Conservation (phyloP, 176 grass and related monocot genomes). For the Aegilops umbellulata region DNA sequence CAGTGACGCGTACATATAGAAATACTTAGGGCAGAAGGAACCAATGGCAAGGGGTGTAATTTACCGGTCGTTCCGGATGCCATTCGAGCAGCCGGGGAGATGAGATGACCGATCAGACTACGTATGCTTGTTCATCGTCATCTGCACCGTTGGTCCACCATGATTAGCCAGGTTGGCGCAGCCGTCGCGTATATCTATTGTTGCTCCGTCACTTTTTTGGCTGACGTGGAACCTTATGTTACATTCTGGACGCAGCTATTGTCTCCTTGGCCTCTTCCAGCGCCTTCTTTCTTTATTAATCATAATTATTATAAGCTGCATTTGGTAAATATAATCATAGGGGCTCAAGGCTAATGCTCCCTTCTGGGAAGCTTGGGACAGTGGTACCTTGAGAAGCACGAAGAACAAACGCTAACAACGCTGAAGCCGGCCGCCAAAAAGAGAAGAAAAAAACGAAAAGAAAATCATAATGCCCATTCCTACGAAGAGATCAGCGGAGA, state of each 20-base stretch:
- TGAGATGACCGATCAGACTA: neutral
- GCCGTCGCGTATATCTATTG: neutral
- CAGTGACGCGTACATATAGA: neutral
- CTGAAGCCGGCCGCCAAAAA: neutral
- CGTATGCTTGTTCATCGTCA: neutral
- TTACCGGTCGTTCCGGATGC: neutral
- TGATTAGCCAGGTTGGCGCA: neutral
- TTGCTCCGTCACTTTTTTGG: neutral
- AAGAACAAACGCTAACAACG: neutral
- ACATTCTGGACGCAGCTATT: neutral
- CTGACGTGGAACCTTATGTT: neutral
- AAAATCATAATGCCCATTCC: no score
- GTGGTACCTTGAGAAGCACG: neutral
- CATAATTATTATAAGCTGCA: no score
- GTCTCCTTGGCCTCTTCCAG: neutral
- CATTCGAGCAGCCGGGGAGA: neutral
- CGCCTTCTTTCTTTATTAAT: neutral
- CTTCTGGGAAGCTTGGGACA: neutral
- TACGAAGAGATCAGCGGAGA: neutral
- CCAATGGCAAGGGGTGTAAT: neutral
- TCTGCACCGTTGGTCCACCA: neutral
- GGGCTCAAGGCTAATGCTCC: neutral
- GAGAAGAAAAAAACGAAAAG: no score
- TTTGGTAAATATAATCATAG: no score
- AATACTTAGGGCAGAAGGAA: conserved; percentile 21